Evolutionary conservation across 768 basidiomycete genomes (phyloP), one percentile per base, ranked within the genome.

Genomic region (Dentipellis sp.): DNA sequence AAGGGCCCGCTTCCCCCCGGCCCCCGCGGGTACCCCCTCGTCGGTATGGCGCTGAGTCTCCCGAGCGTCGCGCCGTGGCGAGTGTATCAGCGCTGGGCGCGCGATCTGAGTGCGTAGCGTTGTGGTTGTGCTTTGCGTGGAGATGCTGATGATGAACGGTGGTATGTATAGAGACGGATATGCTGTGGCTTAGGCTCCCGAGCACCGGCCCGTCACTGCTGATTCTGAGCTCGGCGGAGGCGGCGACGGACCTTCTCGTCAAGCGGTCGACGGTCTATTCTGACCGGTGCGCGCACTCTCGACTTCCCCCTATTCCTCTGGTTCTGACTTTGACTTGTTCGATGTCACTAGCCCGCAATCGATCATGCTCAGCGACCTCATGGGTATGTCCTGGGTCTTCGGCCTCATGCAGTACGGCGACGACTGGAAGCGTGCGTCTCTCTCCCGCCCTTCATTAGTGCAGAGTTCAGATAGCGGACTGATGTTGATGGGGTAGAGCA

Each of bases 181-280:
- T 42, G 40, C 14, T 42, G 40, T 42, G 17, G 16, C 14, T 42
- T 14, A 14, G 40, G 14, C 40, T 42, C 40, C 40, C 40, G 5
- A 17, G 40, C 14, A 17, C n/a, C n/a, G 40, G 17, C 14, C 14
- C 40, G 40, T 14, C 12, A 42, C n/a, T 42, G 14, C 16, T 8
- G 50, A 11, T 22, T 21, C 65, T 83, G 34, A 80, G 75, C 64
- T 74, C 73, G 54, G 59, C 19, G 35, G 50, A 50, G 36, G 54
- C 52, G 1, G 56, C 52, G n/a, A 53, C 52, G n/a, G 56, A 57
- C 10, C 29, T 57, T 10, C 42, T 57, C 6, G 56, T 52, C 16
- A 57, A 53, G 17, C 56, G 56, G 2, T 53, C 52, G 4, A 52
- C 52, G 11, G 23, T 50, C 10, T 57, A 57, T 42, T 53, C 51